A percentile compares a stretch with the other conserved stretches of the same genome.
Conservation (phyloP, 2,329 filamentous ascomycete species). For the Fusarium robinianum region DNA sequence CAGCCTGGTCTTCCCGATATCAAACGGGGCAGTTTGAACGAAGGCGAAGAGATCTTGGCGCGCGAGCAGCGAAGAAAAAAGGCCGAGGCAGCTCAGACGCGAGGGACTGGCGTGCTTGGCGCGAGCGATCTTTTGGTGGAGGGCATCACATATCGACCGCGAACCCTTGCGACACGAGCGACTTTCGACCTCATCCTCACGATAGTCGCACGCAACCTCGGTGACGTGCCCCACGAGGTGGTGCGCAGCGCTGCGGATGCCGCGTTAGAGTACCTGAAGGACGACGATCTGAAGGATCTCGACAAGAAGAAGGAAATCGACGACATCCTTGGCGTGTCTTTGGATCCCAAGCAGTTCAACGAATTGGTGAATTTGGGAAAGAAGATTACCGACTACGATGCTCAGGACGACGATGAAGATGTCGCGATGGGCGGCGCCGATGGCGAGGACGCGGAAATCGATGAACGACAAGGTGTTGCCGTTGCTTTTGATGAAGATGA, state of each 20-base stretch:
- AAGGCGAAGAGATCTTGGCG: slow-evolving; percentile 82
- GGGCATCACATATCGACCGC: slow-evolving; percentile 87
- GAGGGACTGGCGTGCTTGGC: slow-evolving; percentile 78
- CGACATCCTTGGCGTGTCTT: slow-evolving; percentile 81
- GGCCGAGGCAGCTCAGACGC: slow-evolving; percentile 67
- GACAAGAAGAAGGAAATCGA: slow-evolving; percentile 99
- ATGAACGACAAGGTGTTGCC: slow-evolving; percentile 94
- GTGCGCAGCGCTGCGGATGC: slow-evolving; percentile 94
- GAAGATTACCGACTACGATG: slow-evolving; percentile 98
- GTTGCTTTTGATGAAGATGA: slow-evolving; percentile 95
- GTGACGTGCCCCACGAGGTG: slow-evolving; percentile 90
- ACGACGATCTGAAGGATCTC: slow-evolving; percentile 93
- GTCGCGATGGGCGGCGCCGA: slow-evolving; percentile 71
- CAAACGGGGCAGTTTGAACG: slow-evolving; percentile 74
- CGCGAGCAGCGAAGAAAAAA: slow-evolving; percentile 88
- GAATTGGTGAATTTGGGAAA: slow-evolving; percentile 95
- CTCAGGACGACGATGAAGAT: slow-evolving; percentile 92
- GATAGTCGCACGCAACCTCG: slow-evolving; percentile 83
- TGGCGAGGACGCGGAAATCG: slow-evolving; percentile 75
- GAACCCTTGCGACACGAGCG: slow-evolving; percentile 86
- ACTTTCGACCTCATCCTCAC: slow-evolving; percentile 95
- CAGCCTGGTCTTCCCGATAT: slow-evolving; percentile 68
- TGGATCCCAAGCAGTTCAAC: slow-evolving; percentile 92
- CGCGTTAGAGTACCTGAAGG: slow-evolving; percentile 87
- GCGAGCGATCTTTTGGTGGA: slow-evolving; percentile 87